Base-by-base conservation (phyloP, 1,284 basidiomycete genomes). In the Boletus sp. region DNA sequence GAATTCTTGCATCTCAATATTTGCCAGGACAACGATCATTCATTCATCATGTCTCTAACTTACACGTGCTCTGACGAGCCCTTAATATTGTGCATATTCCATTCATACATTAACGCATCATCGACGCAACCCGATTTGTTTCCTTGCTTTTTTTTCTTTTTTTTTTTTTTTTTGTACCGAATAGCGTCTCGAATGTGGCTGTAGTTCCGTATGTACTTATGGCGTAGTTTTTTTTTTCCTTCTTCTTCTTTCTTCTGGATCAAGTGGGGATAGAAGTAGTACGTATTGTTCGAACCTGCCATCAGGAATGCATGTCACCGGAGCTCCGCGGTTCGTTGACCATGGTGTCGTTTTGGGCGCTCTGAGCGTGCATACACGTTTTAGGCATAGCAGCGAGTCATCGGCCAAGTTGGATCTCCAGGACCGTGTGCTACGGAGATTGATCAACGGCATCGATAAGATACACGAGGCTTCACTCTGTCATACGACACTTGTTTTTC, bases 51-150 rank as follows among this genome's bases (percentile, higher is more conserved):
- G 32, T 47, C 44, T 65, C 35, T 65, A 65, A 65, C 60, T 61
- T 65, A 65, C 65, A 62, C 62, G 64, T 62, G 57, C 49, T 58
- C 40, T 44, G 49, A 52, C 30, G 46, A 43, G 46, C 60, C 62
- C 61, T 69, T 69, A 65, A 69, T 65, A 65, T 60, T 66, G 53
- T 64, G 54, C 65, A 67, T 68, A 68, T 64, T 50, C 64, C 58
- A 53, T 51, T 27, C 42, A 61, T 65, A 67, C 53, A 61, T 63
- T 62, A 60, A 57, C 58, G 22, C 63, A 64, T 61, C 64, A 62
- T 66, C 52, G 47, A 50, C 58, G 33, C 58, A 65, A 58, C 51
- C 57, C 50, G 48, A 52, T 63, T 49, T 53, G 50, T 52, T 46
- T 53, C 19, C 29, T 43, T 48, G 34, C n/a, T n/a, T n/a, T n/a